Percentiles rank a stretch among this genome's conserved stretches.
These are phyloP conservation scores for Luvunga scandens DNA, from an alignment of 345 rosid species.

Conservation along the genomic window DNA sequence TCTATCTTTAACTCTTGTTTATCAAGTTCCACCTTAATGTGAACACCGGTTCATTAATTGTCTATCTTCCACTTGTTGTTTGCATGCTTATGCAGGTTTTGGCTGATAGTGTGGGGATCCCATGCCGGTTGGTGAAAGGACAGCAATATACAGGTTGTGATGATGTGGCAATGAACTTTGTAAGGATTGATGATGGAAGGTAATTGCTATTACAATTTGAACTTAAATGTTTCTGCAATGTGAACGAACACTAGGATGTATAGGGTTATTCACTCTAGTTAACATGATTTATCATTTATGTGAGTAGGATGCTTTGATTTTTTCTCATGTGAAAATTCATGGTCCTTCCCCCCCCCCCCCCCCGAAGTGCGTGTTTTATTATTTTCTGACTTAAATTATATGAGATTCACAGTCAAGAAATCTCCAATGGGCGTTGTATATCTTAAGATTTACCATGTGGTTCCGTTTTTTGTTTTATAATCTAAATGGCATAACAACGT, in stretches of 20 bases:
- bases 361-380: no score
- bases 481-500: neutral
- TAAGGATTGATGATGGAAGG: constrained; percentile 90
- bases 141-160: constrained; percentile 83
- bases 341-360: neutral
- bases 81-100: constrained; percentile 59
- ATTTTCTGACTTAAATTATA: neutral
- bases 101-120: constrained; percentile 81
- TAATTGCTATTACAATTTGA: constrained; percentile 26
- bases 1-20: neutral
- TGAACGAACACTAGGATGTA: neutral
- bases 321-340: neutral
- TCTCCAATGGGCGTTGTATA: neutral
- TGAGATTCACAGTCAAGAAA: neutral
- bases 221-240: neutral
- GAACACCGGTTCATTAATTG: constrained; percentile 3
- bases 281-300: neutral
- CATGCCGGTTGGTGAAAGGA: constrained; percentile 92
- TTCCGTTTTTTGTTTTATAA: neutral
- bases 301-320: neutral
- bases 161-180: constrained; percentile 90
- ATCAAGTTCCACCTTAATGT: constrained; percentile 5
- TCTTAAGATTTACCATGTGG: neutral
- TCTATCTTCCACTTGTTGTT: constrained; percentile 9
- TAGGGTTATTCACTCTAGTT: no score